These are phyloP conservation scores for Ascocoryne sarcoides DNA, from an alignment of 2,329 filamentous ascomycete species.

Conservation along the genomic window DNA sequence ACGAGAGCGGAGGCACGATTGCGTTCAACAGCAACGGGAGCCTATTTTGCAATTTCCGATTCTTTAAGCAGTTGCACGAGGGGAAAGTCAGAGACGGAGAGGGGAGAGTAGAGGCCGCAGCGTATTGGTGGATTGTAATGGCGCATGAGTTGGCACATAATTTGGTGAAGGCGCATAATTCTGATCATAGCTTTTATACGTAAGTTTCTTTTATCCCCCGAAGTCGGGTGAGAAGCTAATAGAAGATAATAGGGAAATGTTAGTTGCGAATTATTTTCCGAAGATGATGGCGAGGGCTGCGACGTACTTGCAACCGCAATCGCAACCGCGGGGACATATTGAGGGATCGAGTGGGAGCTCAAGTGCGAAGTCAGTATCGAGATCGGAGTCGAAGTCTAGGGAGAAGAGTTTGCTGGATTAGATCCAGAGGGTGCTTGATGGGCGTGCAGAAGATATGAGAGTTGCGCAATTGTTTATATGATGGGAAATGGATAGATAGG, in stretches of 20 bases:
- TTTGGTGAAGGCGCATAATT: conserved; percentile 67
- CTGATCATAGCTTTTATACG: conserved; percentile 77
- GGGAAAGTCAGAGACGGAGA: conserved; percentile 35
- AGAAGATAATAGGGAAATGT: conserved; percentile 52
- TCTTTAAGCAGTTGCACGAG: conserved; percentile 73
- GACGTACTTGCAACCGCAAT: conserved; percentile 11
- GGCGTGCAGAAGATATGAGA: too few species aligned
- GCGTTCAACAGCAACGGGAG: conserved; percentile 85
- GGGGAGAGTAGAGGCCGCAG: conserved; percentile 57
- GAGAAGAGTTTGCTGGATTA: conserved; percentile 6
- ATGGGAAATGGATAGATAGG: too few species aligned
- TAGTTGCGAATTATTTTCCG: conserved; percentile 68
- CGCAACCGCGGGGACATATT: background rate
- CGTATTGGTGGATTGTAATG: conserved; percentile 93
- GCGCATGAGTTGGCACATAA: conserved; percentile 97
- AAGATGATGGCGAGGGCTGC: conserved; percentile 45
- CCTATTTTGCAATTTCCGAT: conserved; percentile 89
- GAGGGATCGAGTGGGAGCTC: background rate
- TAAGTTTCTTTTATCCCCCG: conserved; percentile 30
- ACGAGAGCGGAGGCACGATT: conserved; percentile 69
- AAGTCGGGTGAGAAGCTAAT: background rate
- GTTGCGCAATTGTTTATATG: too few species aligned
- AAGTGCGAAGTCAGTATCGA: too few species aligned
- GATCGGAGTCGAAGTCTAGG: background rate
- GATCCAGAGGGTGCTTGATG: too few species aligned